phyloP scores from a whole-genome alignment of 106 monocot genomes.

The Iris macrosiphon region DNA sequence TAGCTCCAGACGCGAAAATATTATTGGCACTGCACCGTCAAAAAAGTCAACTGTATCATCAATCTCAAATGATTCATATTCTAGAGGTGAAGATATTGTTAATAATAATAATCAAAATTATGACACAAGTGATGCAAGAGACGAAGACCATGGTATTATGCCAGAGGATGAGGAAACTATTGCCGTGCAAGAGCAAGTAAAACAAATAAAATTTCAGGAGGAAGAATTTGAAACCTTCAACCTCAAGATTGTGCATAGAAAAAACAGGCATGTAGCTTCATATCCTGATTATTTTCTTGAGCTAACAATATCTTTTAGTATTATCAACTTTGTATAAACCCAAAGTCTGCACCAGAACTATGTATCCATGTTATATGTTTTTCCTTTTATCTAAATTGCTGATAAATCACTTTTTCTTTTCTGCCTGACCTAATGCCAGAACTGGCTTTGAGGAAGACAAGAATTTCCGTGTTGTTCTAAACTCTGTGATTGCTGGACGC shows the following conservation, averaged over 20 bases:
- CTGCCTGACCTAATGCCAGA: too few relatives aligned
- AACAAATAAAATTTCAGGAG: constrained; percentile 44
- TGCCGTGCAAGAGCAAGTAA: constrained; percentile 49
- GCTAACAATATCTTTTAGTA: neutral
- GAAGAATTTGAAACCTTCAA: constrained; percentile 56
- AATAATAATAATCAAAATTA: constrained; percentile 10
- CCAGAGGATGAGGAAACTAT: constrained; percentile 47
- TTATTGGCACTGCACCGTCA: constrained; percentile 18
- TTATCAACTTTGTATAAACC: too few relatives aligned
- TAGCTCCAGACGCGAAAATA: constrained; percentile 19
- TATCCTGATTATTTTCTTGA: neutral
- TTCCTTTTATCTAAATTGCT: too few relatives aligned
- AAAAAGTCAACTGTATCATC: constrained; percentile 28
- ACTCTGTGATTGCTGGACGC: constrained; percentile 60
- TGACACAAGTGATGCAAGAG: constrained; percentile 29
- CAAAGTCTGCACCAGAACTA: too few relatives aligned
- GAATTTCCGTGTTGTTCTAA: constrained; percentile 50
- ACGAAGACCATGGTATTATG: constrained; percentile 26
- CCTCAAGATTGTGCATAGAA: constrained; percentile 57
- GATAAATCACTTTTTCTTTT: too few relatives aligned
- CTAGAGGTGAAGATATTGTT: constrained; percentile 19
- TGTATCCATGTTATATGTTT: too few relatives aligned
- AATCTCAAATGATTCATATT: constrained; percentile 19
- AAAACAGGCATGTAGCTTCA: constrained; percentile 40
- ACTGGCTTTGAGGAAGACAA: constrained; percentile 71